Evolutionary conservation across 2,329 filamentous ascomycete species (phyloP).

Genomic region (Lachnum nothofagi): DNA sequence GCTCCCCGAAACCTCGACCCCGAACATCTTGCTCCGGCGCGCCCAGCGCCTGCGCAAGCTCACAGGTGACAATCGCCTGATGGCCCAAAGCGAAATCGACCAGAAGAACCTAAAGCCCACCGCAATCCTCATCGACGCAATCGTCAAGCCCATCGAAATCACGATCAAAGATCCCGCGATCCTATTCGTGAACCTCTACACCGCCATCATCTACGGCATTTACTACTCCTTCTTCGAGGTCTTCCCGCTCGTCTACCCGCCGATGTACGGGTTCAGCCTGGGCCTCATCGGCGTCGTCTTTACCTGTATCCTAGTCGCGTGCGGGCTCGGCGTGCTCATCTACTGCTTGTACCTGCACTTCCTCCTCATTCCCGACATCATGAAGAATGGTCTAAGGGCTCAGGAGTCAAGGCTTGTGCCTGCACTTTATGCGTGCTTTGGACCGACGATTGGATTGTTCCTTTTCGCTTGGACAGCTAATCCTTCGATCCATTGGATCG

Average conservation of each 20-base stretch:
- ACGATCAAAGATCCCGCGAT: slow-evolving; percentile 58
- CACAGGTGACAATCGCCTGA: slow-evolving; percentile 52
- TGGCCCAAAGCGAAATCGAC: slow-evolving; percentile 60
- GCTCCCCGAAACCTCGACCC: slow-evolving; percentile 58
- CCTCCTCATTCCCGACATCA: slow-evolving; percentile 47
- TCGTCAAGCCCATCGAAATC: slow-evolving; percentile 58
- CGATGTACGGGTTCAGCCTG: slow-evolving; percentile 54
- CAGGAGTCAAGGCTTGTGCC: slow-evolving; percentile 53
- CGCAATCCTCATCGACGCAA: slow-evolving; percentile 47
- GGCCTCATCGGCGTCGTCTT: slow-evolving; percentile 57
- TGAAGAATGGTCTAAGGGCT: slow-evolving; percentile 43
- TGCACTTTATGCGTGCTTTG: slow-evolving; percentile 48
- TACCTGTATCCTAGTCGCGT: slow-evolving; percentile 54
- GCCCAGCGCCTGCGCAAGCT: slow-evolving; percentile 56
- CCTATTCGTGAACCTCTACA: slow-evolving; percentile 58
- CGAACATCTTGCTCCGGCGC: slow-evolving; percentile 57
- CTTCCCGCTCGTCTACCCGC: slow-evolving; percentile 60
- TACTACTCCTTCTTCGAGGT: slow-evolving; percentile 62
- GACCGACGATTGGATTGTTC: slow-evolving; percentile 55
- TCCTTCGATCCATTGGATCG: slow-evolving; percentile 50
- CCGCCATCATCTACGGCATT: slow-evolving; percentile 56
- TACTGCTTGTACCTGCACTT: slow-evolving; percentile 50
- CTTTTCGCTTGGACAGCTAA: slow-evolving; percentile 54
- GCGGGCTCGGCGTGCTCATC: slow-evolving; percentile 44
- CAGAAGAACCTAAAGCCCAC: slow-evolving; percentile 47